phyloP scores from a whole-genome alignment of 176 grass and related monocot species.

The Oryza meyeriana region DNA sequence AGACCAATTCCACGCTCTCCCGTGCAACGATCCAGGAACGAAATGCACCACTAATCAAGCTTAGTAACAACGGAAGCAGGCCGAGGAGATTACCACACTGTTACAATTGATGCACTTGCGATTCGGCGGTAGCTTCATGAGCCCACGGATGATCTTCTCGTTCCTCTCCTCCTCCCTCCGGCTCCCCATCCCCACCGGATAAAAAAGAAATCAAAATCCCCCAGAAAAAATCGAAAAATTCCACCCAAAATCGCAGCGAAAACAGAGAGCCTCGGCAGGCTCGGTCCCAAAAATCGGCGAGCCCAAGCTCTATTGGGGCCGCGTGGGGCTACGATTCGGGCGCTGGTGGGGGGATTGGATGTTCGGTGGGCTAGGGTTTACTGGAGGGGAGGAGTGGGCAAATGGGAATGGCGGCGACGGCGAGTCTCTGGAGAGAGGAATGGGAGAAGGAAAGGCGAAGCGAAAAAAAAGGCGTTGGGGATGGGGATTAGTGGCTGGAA shows the following conservation, averaged over 20 bases:
- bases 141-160: constrained; percentile 96
- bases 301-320: constrained; percentile 35
- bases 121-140: constrained; percentile 99
- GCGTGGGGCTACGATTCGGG: constrained; percentile 7
- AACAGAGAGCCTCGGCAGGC: constrained; percentile 1
- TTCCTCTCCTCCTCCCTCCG: constrained; percentile 91
- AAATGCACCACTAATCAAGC: constrained; percentile 23
- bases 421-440: constrained; percentile 27
- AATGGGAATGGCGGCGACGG: constrained; percentile 47
- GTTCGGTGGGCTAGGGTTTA: constrained; percentile 62
- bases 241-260: not conserved
- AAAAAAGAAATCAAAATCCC: constrained; percentile 8
- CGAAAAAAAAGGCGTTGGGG: constrained; percentile 38
- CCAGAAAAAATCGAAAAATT: not conserved
- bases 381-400: constrained; percentile 27
- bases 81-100: constrained; percentile 50
- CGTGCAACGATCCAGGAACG: not conserved
- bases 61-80: not conserved
- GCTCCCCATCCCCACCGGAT: constrained; percentile 62
- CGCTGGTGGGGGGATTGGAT: constrained; percentile 32
- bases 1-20: not conserved
- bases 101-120: constrained; percentile 98
- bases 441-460: constrained; percentile 35
- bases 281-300: constrained; percentile 23
- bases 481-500: constrained; percentile 53